Evolutionary conservation across 495 filamentous ascomycete species (phyloP).

Genomic region (Daldinia loculata): DNA sequence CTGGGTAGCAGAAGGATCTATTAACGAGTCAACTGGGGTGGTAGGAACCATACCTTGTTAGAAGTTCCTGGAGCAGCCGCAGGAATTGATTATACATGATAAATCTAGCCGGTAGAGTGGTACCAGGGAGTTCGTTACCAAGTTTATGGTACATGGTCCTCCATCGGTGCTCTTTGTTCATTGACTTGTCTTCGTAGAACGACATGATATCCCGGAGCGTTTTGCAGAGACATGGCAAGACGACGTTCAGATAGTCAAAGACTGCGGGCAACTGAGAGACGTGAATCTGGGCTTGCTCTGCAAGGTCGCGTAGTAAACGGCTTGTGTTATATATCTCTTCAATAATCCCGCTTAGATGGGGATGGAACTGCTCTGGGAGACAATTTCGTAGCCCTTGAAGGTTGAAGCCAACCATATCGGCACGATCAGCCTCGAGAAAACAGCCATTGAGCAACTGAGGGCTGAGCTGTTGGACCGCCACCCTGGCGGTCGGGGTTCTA

Average conservation of each 20-base stretch:
- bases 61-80: conserved; percentile 55
- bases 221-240: conserved; percentile 60
- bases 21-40: neutral
- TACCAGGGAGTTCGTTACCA: conserved; percentile 57
- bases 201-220: conserved; percentile 61
- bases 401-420: conserved; percentile 50
- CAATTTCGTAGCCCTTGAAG: conserved; percentile 54
- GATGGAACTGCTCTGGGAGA: conserved; percentile 52
- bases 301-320: conserved; percentile 59
- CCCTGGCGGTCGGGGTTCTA: conserved; percentile 20
- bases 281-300: conserved; percentile 61
- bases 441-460: conserved; percentile 55
- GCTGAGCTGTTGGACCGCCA: conserved; percentile 31
- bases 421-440: conserved; percentile 56
- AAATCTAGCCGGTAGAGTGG: conserved; percentile 60
- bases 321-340: conserved; percentile 54
- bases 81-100: conserved; percentile 63
- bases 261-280: conserved; percentile 55
- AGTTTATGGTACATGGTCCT: conserved; percentile 63
- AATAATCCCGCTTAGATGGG: conserved; percentile 53
- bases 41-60: conserved; percentile 53
- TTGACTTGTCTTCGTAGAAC: conserved; percentile 58
- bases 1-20: conserved; percentile 17
- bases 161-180: conserved; percentile 59
- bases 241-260: conserved; percentile 60